phyloP scores from a whole-genome alignment of 352 stramenopile species.

The Pythium volutum region DNA sequence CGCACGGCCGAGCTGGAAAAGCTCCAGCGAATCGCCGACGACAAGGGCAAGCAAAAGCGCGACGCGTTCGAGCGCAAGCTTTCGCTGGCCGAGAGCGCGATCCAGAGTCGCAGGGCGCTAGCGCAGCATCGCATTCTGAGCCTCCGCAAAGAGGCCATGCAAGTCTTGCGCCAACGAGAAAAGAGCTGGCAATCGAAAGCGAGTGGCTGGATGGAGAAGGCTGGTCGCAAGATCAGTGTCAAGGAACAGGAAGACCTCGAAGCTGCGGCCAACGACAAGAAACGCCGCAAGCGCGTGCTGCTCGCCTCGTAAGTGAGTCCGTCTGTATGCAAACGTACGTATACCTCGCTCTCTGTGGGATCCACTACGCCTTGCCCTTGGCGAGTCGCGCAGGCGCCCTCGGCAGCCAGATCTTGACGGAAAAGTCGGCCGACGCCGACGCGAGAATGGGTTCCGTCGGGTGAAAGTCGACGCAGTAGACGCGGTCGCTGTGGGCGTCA shows the following conservation, averaged over 20 bases:
- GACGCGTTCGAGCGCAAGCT: conserved; percentile 81
- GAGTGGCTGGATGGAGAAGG: conserved; percentile 83
- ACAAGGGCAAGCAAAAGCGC: conserved; percentile 64
- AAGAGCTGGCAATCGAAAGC: conserved; percentile 80
- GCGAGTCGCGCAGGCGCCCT: conserved; percentile 47
- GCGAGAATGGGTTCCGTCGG: conserved; percentile 81
- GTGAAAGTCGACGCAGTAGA: conserved; percentile 90
- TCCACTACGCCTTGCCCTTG: conserved; percentile 46
- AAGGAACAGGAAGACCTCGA: conserved; percentile 90
- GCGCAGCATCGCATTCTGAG: conserved; percentile 71
- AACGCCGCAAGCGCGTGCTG: conserved; percentile 60
- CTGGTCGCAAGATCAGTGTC: conserved; percentile 84
- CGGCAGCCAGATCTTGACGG: conserved; percentile 86
- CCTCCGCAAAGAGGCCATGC: conserved; percentile 76
- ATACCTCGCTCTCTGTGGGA: not conserved
- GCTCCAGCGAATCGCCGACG: conserved; percentile 33
- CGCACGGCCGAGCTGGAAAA: conserved; percentile 56
- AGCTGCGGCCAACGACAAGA: conserved; percentile 68
- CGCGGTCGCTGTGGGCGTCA: conserved; percentile 80
- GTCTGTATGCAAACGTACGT: too few relatives aligned
- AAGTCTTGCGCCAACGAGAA: conserved; percentile 65
- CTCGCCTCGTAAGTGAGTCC: conserved; percentile 39
- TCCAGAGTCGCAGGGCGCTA: conserved; percentile 67
- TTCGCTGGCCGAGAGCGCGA: conserved; percentile 59
- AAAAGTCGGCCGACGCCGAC: conserved; percentile 81